Conservation (phyloP, 306 rosid species). For the Trifolium repens region DNA sequence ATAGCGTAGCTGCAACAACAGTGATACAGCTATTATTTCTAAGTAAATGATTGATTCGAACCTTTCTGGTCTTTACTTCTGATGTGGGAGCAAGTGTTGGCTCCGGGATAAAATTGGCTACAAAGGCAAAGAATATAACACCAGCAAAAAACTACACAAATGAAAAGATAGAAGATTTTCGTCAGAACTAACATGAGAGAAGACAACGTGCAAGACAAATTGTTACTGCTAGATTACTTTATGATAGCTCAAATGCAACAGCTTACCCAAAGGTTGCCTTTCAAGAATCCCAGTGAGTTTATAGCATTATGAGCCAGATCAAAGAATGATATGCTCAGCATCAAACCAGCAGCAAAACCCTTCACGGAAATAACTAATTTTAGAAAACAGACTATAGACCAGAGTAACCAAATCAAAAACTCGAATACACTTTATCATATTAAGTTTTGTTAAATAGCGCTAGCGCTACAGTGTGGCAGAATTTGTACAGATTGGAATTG, state of each 20-base stretch:
- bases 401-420: background rate
- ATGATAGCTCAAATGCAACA: conserved; percentile 17
- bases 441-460: background rate
- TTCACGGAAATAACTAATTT: conserved; percentile 43
- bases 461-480: background rate
- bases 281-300: conserved; percentile 91
- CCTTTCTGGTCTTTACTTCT: conserved; percentile 73
- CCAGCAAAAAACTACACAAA: conserved; percentile 86
- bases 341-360: conserved; percentile 99
- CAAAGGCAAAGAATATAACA: conserved; percentile 79
- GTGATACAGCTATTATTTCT: conserved; percentile 14
- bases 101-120: conserved; percentile 88
- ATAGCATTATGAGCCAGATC: conserved; percentile 98
- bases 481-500: background rate
- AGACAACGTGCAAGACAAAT: conserved; percentile 9
- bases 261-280: conserved; percentile 92
- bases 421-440: background rate
- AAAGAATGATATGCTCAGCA: conserved; percentile 95
- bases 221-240: background rate
- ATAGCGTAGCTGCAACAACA: conserved; percentile 33
- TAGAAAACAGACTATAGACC: background rate
- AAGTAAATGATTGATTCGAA: conserved; percentile 37
- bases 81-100: conserved; percentile 75
- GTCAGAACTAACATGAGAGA: conserved; percentile 29
- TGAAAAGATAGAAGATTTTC: conserved; percentile 34